These are phyloP conservation scores for Harringtonia aguacate DNA, from an alignment of 2,329 filamentous ascomycete species.

Conservation along the genomic window DNA sequence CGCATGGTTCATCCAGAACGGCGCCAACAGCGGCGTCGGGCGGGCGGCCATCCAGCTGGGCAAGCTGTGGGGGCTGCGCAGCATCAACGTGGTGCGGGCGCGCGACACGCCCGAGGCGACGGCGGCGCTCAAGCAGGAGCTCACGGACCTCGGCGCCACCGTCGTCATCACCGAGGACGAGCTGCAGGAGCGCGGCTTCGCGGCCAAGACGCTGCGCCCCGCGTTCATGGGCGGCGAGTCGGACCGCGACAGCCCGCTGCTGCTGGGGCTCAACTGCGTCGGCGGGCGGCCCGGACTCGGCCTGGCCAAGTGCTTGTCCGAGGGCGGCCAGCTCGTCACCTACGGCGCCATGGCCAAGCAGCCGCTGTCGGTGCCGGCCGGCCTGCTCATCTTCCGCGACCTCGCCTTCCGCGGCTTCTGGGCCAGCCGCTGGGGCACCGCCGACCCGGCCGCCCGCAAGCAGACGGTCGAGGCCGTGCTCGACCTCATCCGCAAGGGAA, in stretches of 20 bases:
- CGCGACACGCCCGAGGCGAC: conserved; percentile 55
- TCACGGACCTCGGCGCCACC: conserved; percentile 43
- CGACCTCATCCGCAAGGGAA: conserved; percentile 58
- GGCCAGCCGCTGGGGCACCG: conserved; percentile 81
- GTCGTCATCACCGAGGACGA: conserved; percentile 46
- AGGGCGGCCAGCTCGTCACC: conserved; percentile 69
- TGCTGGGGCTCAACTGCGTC: conserved; percentile 83
- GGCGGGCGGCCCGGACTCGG: conserved; percentile 76
- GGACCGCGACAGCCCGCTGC: conserved; percentile 46
- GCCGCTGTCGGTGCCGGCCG: conserved; percentile 70
- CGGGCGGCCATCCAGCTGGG: conserved; percentile 84
- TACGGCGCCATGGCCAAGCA: conserved; percentile 94
- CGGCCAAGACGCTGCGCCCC: conserved; percentile 38
- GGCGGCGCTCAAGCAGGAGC: conserved; percentile 42
- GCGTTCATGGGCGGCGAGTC: conserved; percentile 61
- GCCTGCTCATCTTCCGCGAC: conserved; percentile 87
- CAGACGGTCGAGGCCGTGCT: conserved; percentile 79
- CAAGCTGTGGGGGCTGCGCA: conserved; percentile 75
- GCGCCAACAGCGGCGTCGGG: conserved; percentile 88
- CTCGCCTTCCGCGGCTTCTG: conserved; percentile 87
- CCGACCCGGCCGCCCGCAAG: conserved; percentile 61
- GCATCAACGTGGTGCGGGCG: conserved; percentile 79
- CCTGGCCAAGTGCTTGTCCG: conserved; percentile 62
- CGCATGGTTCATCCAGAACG: conserved; percentile 95
- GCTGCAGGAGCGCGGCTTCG: conserved; percentile 47